Evolutionary conservation across 1,284 basidiomycete genomes (phyloP).

Genomic region (Ganoderma sinense): DNA sequence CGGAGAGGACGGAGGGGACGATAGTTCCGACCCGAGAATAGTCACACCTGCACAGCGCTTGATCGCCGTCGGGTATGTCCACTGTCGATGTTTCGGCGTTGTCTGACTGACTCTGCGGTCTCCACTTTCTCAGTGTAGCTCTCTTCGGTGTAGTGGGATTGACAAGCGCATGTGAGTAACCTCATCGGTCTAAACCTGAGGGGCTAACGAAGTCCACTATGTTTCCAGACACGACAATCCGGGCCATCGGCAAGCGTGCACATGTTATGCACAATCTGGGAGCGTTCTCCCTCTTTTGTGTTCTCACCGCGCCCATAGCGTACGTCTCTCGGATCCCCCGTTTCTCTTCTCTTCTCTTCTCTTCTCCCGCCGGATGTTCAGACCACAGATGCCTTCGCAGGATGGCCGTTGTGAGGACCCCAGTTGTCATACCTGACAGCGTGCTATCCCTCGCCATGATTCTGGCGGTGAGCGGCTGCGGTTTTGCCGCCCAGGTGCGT

Average conservation of each 20-base stretch:
- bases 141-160: conserved; percentile 66
- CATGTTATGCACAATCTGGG: conserved; percentile 75
- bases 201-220: not conserved
- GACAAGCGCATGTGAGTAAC: conserved; percentile 61
- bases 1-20: conserved; percentile 7
- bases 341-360: not conserved
- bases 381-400: conserved; percentile 35
- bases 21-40: not conserved
- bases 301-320: conserved; percentile 59
- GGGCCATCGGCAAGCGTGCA: conserved; percentile 76
- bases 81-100: not conserved
- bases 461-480: conserved; percentile 58
- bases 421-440: conserved; percentile 54
- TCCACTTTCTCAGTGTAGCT: conserved; percentile 48
- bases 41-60: conserved; percentile 44
- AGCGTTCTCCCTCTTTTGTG: conserved; percentile 70
- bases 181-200: too few species aligned
- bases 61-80: conserved; percentile 42
- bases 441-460: conserved; percentile 52
- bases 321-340: conserved; percentile 43
- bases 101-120: not conserved
- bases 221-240: conserved; percentile 63
- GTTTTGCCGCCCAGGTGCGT: conserved; percentile 62
- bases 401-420: conserved; percentile 49
- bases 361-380: not conserved